phyloP scores from a whole-genome alignment of 768 basidiomycete species.

The Strobilomyces confusus region DNA sequence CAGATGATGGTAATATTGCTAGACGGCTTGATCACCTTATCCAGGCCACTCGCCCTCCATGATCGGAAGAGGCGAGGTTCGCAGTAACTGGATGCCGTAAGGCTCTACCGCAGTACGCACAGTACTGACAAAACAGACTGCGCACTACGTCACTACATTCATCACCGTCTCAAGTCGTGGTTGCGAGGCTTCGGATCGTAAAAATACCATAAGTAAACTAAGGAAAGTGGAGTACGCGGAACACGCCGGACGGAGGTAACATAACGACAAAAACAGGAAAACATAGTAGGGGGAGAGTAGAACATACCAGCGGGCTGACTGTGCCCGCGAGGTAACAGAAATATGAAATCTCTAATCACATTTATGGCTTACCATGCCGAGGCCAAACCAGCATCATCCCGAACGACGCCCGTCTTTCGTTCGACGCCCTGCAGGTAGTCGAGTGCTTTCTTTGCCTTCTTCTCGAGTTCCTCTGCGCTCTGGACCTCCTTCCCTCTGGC shows the following conservation, averaged over 20 bases:
- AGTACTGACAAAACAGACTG: neutral
- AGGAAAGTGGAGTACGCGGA: constrained; percentile 6
- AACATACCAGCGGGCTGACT: neutral
- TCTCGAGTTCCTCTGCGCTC: constrained; percentile 71
- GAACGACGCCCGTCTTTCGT: constrained; percentile 41
- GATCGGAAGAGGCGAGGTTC: too few relatives aligned
- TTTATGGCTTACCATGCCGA: constrained; percentile 5
- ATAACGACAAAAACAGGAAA: constrained; percentile 2
- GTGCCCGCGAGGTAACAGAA: neutral
- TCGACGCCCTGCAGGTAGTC: constrained; percentile 61
- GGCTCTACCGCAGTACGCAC: too few relatives aligned
- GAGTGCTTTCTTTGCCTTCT: constrained; percentile 63
- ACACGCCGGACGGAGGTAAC: neutral
- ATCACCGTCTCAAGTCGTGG: constrained; percentile 3
- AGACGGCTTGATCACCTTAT: neutral
- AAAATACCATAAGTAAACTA: constrained; percentile 14
- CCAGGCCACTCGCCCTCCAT: too few relatives aligned
- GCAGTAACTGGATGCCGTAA: too few relatives aligned
- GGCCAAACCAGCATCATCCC: constrained; percentile 25
- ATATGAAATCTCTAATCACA: neutral
- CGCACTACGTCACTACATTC: neutral
- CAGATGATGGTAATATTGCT: too few relatives aligned
- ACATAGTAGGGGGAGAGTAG: neutral
- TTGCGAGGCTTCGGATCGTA: constrained; percentile 6
- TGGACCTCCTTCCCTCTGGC: constrained; percentile 73